Conservation (phyloP, 768 basidiomycete species). For the Tricholoma matsutake region DNA sequence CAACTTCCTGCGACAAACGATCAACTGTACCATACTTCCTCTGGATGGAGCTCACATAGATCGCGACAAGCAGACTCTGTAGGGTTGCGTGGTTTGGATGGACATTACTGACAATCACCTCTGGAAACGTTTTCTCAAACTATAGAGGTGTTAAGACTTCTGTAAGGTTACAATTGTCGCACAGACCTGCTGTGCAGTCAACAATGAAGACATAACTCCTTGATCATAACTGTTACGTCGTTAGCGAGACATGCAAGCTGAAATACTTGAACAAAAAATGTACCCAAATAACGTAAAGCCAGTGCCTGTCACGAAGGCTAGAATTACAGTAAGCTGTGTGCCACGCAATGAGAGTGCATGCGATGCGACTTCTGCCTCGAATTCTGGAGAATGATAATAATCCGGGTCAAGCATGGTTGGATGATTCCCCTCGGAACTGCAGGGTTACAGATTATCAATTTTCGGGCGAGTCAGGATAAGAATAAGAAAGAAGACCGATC, state of each 20-base stretch:
- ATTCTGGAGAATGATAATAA: constrained; percentile 21
- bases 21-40: not conserved
- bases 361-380: constrained; percentile 33
- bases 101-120: constrained; percentile 40
- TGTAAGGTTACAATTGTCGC: not conserved
- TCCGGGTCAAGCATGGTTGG: not conserved
- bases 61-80: constrained; percentile 57
- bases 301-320: constrained; percentile 56
- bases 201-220: constrained; percentile 66
- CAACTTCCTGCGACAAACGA: constrained; percentile 46
- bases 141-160: constrained; percentile 14
- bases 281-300: constrained; percentile 62
- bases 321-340: constrained; percentile 39
- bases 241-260: not conserved
- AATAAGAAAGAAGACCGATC: not conserved
- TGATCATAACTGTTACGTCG: constrained; percentile 54
- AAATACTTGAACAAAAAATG: constrained; percentile 8
- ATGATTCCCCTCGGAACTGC: not conserved
- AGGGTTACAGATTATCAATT: not conserved
- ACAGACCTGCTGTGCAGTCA: constrained; percentile 50
- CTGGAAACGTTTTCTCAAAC: constrained; percentile 58
- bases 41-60: constrained; percentile 41
- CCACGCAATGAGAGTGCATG: constrained; percentile 38
- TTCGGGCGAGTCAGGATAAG: not conserved
- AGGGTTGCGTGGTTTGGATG: constrained; percentile 49